Conservation (phyloP, 1,284 basidiomycete species). For the Somion occarium region DNA sequence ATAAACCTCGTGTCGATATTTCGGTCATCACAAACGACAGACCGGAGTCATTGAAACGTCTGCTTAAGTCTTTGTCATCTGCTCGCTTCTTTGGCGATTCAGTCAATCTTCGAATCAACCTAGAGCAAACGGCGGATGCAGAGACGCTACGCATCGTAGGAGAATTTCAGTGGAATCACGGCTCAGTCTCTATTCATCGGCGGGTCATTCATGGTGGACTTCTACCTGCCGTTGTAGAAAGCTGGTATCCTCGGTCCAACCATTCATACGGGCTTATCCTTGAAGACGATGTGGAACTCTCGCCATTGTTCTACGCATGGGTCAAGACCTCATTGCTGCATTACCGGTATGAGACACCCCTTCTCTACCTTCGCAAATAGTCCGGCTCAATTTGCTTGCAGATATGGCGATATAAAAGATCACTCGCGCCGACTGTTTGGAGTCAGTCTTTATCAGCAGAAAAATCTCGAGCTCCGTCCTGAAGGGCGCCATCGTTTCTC, state of each 20-base stretch:
- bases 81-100: slow-evolving; percentile 67
- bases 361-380: neutral
- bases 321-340: slow-evolving; percentile 67
- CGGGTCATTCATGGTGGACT: slow-evolving; percentile 73
- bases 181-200: slow-evolving; percentile 55
- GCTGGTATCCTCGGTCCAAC: slow-evolving; percentile 75
- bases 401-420: slow-evolving; percentile 46
- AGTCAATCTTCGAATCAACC: slow-evolving; percentile 58
- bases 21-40: slow-evolving; percentile 75
- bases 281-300: slow-evolving; percentile 82
- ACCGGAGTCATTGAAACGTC: slow-evolving; percentile 62
- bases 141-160: slow-evolving; percentile 52
- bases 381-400: slow-evolving; percentile 20
- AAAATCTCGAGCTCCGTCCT: slow-evolving; percentile 66
- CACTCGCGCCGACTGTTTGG: slow-evolving; percentile 56
- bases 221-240: slow-evolving; percentile 77
- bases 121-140: slow-evolving; percentile 69
- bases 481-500: slow-evolving; percentile 67
- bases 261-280: slow-evolving; percentile 74
- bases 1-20: slow-evolving; percentile 61
- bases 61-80: slow-evolving; percentile 56
- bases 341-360: slow-evolving; percentile 50
- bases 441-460: slow-evolving; percentile 80
- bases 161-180: slow-evolving; percentile 54
- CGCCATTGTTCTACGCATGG: slow-evolving; percentile 81